Evolutionary conservation across 2,329 filamentous ascomycete genomes (phyloP).

Genomic region (Incumbomyces delicatus): DNA sequence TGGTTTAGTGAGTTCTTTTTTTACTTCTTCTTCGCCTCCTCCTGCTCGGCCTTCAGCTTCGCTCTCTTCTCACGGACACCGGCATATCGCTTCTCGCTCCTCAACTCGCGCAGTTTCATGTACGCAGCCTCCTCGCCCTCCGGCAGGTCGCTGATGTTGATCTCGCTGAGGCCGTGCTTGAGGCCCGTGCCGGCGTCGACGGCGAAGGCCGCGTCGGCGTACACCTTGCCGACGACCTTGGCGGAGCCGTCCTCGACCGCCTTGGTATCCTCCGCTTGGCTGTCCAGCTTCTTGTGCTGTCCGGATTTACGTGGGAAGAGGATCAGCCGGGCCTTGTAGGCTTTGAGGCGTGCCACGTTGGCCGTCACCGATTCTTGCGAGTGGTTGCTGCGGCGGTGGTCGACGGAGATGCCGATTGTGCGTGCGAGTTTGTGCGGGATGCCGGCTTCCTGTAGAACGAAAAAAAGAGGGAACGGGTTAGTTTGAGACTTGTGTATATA

Average conservation of each 20-base stretch:
- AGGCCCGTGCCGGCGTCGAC: constrained; percentile 53
- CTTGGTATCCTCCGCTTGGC: constrained; percentile 71
- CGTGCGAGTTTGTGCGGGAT: constrained; percentile 88
- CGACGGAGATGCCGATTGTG: constrained; percentile 95
- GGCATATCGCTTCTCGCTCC: constrained; percentile 69
- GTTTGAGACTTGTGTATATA: constrained; percentile 1
- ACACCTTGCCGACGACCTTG: constrained; percentile 44
- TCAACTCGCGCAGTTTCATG: constrained; percentile 71
- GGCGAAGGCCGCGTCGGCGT: constrained; percentile 56
- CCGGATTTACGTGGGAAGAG: constrained; percentile 94
- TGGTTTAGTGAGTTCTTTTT: too few relatives aligned
- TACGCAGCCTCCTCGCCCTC: constrained; percentile 77
- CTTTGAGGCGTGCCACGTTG: constrained; percentile 97
- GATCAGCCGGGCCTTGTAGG: constrained; percentile 92
- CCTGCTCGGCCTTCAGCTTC: constrained; percentile 67
- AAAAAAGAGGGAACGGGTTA: constrained; percentile 6
- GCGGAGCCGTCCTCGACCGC: constrained; percentile 50
- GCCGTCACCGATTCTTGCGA: constrained; percentile 86
- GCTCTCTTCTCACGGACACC: constrained; percentile 89
- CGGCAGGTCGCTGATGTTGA: constrained; percentile 74
- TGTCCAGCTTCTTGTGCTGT: constrained; percentile 88
- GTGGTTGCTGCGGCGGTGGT: constrained; percentile 93
- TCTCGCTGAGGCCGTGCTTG: constrained; percentile 54
- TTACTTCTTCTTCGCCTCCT: constrained; percentile 46
- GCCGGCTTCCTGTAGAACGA: constrained; percentile 73